Evolutionary conservation across 805 yeast genomes (phyloP).

Genomic region (Hanseniaspora lindneri): DNA sequence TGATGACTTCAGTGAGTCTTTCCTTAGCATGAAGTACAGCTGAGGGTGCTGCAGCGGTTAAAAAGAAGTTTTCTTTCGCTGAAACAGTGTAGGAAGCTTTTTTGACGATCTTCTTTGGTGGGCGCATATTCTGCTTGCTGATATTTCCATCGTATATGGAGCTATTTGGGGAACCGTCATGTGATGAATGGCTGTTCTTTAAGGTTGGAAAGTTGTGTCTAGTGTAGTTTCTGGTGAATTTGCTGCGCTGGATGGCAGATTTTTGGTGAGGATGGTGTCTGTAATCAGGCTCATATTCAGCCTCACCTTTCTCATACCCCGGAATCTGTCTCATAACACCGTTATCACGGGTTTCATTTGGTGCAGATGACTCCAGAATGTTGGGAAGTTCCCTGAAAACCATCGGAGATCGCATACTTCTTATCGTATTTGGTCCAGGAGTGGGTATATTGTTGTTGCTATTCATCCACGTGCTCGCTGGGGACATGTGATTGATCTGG

Average conservation of each 20-base stretch:
- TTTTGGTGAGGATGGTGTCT: conserved; percentile 17
- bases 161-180: too few species aligned
- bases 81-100: conserved; percentile 38
- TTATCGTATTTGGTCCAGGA: neutral
- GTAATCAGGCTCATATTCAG: conserved; percentile 13
- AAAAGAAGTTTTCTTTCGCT: conserved; percentile 82
- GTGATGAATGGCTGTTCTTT: neutral
- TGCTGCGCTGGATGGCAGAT: conserved; percentile 4
- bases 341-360: too few species aligned
- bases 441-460: neutral
- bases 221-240: conserved; percentile 4
- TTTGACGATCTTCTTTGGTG: neutral
- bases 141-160: conserved; percentile 1
- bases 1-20: conserved; percentile 80
- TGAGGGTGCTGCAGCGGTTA: conserved; percentile 95
- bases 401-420: neutral
- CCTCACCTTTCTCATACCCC: too few species aligned
- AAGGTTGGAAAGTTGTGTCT: conserved; percentile 14
- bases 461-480: neutral
- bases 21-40: conserved; percentile 91
- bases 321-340: too few species aligned
- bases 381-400: neutral
- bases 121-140: neutral
- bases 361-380: neutral
- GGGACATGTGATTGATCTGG: neutral